These are phyloP conservation scores for Debaryomycetaceae sp. DNA, from an alignment of 1,139 yeast species.

Conservation along the genomic window DNA sequence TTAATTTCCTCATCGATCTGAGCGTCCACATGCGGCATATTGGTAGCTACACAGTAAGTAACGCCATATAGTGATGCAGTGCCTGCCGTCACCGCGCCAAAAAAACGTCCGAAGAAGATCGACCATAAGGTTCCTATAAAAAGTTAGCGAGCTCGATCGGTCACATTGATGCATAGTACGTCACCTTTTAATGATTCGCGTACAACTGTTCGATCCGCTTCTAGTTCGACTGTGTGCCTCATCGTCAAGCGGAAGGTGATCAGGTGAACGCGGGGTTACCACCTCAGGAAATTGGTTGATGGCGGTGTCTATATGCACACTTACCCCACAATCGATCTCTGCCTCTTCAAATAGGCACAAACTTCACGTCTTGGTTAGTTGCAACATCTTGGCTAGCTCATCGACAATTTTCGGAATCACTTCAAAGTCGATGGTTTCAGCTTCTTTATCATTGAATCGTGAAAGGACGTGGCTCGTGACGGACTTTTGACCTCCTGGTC, in stretches of 20 bases:
- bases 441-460: slow-evolving; percentile 29
- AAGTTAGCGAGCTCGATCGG: background rate
- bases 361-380: slow-evolving; percentile 9
- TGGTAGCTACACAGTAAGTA: slow-evolving; percentile 34
- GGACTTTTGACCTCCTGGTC: slow-evolving; percentile 34
- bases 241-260: too few relatives aligned
- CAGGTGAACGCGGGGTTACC: too few relatives aligned
- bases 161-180: too few relatives aligned
- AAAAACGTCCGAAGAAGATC: slow-evolving; percentile 58
- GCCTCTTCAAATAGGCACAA: too few relatives aligned
- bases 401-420: slow-evolving; percentile 29
- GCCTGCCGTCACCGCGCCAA: slow-evolving; percentile 54
- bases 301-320: too few relatives aligned
- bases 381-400: slow-evolving; percentile 25
- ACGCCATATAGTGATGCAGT: slow-evolving; percentile 33
- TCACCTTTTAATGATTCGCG: slow-evolving; percentile 35
- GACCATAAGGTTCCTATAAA: slow-evolving; percentile 48
- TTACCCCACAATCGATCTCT: too few relatives aligned
- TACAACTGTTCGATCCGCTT: slow-evolving; percentile 33
- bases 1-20: slow-evolving; percentile 32
- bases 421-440: slow-evolving; percentile 17
- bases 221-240: slow-evolving; percentile 29
- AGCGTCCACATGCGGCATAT: slow-evolving; percentile 32
- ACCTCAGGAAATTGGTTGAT: too few relatives aligned
- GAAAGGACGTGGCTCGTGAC: slow-evolving; percentile 57